Evolutionary conservation across 148 eudicot species (phyloP).

Genomic region (Arctostaphylos glauca): DNA sequence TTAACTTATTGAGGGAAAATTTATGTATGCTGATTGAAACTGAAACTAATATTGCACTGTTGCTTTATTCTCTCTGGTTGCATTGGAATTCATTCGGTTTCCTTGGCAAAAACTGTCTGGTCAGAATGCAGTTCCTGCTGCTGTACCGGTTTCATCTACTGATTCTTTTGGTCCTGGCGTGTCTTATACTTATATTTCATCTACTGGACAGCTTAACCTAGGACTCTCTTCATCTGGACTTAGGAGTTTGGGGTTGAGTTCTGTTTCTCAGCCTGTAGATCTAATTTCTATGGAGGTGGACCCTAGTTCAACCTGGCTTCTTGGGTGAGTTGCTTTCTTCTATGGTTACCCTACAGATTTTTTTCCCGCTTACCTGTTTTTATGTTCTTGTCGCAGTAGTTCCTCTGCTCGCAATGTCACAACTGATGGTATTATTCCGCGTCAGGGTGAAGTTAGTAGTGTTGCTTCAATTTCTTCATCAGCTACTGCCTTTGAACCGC

Average conservation of each 20-base stretch:
- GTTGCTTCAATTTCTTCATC: conserved; percentile 36
- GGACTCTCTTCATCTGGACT: conserved; percentile 50
- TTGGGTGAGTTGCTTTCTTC: conserved; percentile 37
- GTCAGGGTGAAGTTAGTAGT: conserved; percentile 18
- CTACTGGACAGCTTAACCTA: conserved; percentile 50
- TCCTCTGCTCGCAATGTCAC: conserved; percentile 34
- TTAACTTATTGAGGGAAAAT: background rate
- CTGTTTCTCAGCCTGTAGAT: conserved; percentile 50
- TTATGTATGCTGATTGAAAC: background rate
- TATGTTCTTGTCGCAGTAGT: conserved; percentile 31
- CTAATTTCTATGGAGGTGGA: conserved; percentile 61
- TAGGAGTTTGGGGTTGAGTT: conserved; percentile 42
- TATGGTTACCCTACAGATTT: background rate
- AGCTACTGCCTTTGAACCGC: conserved; percentile 42
- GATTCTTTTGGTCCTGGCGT: conserved; percentile 33
- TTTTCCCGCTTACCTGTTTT: background rate
- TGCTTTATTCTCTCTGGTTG: background rate
- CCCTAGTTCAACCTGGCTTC: conserved; percentile 32
- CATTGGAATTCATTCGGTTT: conserved; percentile 77
- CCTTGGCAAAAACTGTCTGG: conserved; percentile 72
- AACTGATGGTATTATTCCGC: conserved; percentile 40
- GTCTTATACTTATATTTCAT: conserved; percentile 41
- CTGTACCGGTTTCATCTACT: conserved; percentile 38
- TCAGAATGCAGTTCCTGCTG: conserved; percentile 44
- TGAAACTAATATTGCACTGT: background rate